phyloP scores from a whole-genome alignment of 441 rosid species.

The Erodium trifolium region DNA sequence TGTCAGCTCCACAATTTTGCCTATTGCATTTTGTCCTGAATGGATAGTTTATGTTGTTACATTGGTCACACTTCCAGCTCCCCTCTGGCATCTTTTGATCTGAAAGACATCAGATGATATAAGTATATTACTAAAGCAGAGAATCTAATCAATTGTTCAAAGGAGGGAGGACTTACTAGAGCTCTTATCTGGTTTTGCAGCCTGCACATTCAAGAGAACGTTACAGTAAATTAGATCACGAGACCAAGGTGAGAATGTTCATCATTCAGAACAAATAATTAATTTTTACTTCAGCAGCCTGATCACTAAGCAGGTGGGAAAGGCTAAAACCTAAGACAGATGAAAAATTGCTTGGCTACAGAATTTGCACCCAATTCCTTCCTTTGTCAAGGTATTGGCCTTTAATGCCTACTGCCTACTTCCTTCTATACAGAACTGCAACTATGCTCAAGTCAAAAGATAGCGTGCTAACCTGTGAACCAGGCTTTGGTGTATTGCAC shows the following conservation, averaged over 20 bases:
- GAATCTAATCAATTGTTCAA: conserved; percentile 6
- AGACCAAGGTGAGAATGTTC: neutral
- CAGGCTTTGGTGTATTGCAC: conserved; percentile 96
- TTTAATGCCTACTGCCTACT: neutral
- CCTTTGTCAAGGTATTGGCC: neutral
- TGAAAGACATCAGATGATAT: conserved; percentile 30
- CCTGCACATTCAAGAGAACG: conserved; percentile 40
- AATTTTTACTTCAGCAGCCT: neutral
- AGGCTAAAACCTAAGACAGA: too few relatives aligned
- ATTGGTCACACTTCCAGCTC: conserved; percentile 97
- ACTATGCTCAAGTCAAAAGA: neutral
- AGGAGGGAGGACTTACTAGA: conserved; percentile 52
- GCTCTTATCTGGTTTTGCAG: conserved; percentile 60
- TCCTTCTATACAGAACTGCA: neutral
- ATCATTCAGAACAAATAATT: neutral
- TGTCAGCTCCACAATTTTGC: conserved; percentile 96
- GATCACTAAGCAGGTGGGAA: neutral
- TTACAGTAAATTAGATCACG: conserved; percentile 8
- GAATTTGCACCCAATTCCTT: neutral
- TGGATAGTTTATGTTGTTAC: conserved; percentile 89
- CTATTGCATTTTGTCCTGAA: conserved; percentile 95
- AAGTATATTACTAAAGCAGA: conserved; percentile 17
- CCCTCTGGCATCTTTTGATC: conserved; percentile 97
- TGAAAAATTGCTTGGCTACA: neutral
- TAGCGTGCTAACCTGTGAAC: conserved; percentile 66